Base-by-base conservation (phyloP, 495 filamentous ascomycete species). In the Daldinia caldariorum region DNA sequence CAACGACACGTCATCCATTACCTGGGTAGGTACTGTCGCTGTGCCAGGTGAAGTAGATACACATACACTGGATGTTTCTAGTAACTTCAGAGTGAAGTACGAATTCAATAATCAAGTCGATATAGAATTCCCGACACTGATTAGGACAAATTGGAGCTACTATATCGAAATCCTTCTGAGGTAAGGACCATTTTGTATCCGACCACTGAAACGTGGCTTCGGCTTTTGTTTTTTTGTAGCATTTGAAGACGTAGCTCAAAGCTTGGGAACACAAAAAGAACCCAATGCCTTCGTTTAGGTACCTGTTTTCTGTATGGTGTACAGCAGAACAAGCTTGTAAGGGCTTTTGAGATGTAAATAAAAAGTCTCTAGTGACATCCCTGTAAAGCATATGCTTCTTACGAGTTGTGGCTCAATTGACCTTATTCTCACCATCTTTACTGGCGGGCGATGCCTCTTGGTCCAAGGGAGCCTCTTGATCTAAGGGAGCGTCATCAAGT, bases 1-100 rank as follows among this genome's bases (percentile, higher is more conserved):
- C 61, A 61, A 65, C 69, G 65, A 72, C 70, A 68, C 70, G 70
- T 72, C 70, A 72, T 72, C 61, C 65, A 63, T 47, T 63, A 47
- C n/a, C n/a, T n/a, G n/a, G n/a, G n/a, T n/a, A n/a, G n/a, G n/a
- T n/a, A n/a, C 47, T 12, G 20, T 65, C 13, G 54, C 14, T 20
- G 54, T 71, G 26, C 26, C 45, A 37, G 32, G 14, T 16, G 16
- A 22, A 32, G 51, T 26, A 18, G 26, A 41, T 35, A 38, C n/a
- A 16, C 22, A 31, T 26, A 54, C 0, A 14, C 29, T 38, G 14
- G 51, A 7, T 49, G 35, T 26, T 62, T 58, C 53, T 63, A 62
- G 61, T 9, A 49, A 22, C 13, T 31, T 59, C 43, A 63, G 31
- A 31, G 6, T 7, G 22, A 32, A 5, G 49, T 53, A 13, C 1